These are phyloP conservation scores for Deakozyma indianensis DNA, from an alignment of 805 yeast genomes.

Conservation along the genomic window DNA sequence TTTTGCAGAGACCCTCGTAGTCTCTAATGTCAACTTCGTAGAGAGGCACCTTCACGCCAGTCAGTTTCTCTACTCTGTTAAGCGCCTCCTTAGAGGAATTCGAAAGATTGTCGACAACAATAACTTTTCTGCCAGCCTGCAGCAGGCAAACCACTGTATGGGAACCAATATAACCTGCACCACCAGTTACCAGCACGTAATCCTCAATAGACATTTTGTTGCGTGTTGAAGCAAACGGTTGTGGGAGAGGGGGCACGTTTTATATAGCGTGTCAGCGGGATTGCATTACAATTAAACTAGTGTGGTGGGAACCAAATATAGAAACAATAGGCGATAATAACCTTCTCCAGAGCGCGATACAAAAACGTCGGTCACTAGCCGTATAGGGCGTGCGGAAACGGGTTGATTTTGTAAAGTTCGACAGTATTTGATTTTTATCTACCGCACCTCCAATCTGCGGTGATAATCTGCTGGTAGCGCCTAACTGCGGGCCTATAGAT, in stretches of 20 bases:
- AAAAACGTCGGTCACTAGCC: no score
- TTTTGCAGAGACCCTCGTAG: slow-evolving; percentile 28
- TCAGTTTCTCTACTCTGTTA: slow-evolving; percentile 42
- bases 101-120: slow-evolving; percentile 56
- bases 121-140: slow-evolving; percentile 49
- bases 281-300: not conserved
- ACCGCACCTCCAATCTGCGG: no score
- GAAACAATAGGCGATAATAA: slow-evolving; percentile 2
- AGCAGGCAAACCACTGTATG: slow-evolving; percentile 56
- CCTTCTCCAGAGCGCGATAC: no score
- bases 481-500: no score
- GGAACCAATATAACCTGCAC: slow-evolving; percentile 79
- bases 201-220: not conserved
- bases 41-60: slow-evolving; percentile 35
- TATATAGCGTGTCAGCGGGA: no score
- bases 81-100: slow-evolving; percentile 58
- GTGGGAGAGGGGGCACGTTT: no score
- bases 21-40: slow-evolving; percentile 44
- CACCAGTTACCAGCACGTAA: slow-evolving; percentile 56
- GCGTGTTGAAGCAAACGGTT: no score
- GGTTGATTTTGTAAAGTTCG: no score
- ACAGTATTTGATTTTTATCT: no score
- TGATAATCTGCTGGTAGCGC: no score
- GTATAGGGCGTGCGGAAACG: no score
- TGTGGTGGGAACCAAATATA: slow-evolving; percentile 4